Evolutionary conservation across 2,329 filamentous ascomycete species (phyloP).

Genomic region (Aspergillus latus): DNA sequence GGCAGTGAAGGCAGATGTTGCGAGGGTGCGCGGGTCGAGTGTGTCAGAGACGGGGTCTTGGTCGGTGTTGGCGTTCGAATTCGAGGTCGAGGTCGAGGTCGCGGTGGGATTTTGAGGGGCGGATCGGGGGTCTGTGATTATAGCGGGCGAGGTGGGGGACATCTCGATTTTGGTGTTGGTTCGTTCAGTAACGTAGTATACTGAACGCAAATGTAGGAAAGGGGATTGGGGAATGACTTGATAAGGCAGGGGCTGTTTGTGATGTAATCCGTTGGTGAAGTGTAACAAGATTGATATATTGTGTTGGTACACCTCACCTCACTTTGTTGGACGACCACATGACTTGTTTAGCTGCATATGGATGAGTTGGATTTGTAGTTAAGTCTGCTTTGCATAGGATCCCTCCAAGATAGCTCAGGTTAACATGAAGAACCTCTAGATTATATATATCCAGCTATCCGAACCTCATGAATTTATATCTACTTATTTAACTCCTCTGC

Average conservation of each 20-base stretch:
- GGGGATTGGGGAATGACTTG: not conserved
- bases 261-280: no score
- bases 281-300: not conserved
- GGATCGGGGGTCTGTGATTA: not conserved
- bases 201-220: not conserved
- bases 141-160: not conserved
- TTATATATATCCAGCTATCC: no score
- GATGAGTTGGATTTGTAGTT: not conserved
- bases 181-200: not conserved
- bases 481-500: not conserved
- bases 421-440: no score
- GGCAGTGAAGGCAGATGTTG: slow-evolving; percentile 43
- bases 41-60: slow-evolving; percentile 12
- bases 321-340: not conserved
- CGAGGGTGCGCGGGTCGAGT: slow-evolving; percentile 40
- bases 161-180: not conserved
- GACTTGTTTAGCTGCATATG: not conserved
- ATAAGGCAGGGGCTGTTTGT: not conserved
- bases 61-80: not conserved
- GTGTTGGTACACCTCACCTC: not conserved
- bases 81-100: not conserved
- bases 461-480: not conserved
- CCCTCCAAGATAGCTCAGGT: no score
- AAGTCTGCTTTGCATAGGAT: no score
- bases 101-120: not conserved